A percentile compares a stretch with the other conserved stretches of the same genome.
phyloP scores from a whole-genome alignment of 1,139 yeast species.

The Suhomyces chickasaworum region DNA sequence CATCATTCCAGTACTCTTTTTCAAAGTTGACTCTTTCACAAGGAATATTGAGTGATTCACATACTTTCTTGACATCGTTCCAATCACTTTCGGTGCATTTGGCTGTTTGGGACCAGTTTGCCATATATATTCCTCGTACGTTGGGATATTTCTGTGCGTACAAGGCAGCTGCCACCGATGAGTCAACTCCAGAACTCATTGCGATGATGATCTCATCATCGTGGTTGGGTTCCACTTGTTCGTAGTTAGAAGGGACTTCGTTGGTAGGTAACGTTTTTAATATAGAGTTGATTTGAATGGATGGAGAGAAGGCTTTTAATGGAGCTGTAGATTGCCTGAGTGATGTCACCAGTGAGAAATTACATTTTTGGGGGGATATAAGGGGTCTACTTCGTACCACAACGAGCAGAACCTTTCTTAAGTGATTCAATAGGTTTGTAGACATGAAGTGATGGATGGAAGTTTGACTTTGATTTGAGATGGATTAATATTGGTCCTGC shows the following conservation, averaged over 20 bases:
- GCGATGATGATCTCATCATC: conserved; percentile 75
- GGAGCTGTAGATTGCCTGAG: not conserved
- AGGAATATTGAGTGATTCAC: conserved; percentile 61
- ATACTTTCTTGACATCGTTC: conserved; percentile 75
- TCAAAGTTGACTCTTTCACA: conserved; percentile 83
- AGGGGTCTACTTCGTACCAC: not conserved
- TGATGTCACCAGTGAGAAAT: not conserved
- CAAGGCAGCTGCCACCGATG: conserved; percentile 84
- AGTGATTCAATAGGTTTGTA: not conserved
- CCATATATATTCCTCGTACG: conserved; percentile 86
- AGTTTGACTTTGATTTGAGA: not conserved
- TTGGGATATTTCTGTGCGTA: conserved; percentile 54
- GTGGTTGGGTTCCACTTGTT: conserved; percentile 47
- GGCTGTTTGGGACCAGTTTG: conserved; percentile 78
- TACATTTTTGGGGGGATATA: not conserved
- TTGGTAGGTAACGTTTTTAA: conserved; percentile 6
- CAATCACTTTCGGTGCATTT: conserved; percentile 86
- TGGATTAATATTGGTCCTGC: not conserved
- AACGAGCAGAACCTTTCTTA: not conserved
- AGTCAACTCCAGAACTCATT: conserved; percentile 97
- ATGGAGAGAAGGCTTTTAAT: not conserved
- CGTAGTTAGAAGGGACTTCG: conserved; percentile 6
- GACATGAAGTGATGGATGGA: not conserved
- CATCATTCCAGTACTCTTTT: conserved; percentile 87
- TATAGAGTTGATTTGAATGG: not conserved